Evolutionary conservation across 208 protist species (phyloP).

Genomic region (Acanthamoeba culbertsoni): DNA sequence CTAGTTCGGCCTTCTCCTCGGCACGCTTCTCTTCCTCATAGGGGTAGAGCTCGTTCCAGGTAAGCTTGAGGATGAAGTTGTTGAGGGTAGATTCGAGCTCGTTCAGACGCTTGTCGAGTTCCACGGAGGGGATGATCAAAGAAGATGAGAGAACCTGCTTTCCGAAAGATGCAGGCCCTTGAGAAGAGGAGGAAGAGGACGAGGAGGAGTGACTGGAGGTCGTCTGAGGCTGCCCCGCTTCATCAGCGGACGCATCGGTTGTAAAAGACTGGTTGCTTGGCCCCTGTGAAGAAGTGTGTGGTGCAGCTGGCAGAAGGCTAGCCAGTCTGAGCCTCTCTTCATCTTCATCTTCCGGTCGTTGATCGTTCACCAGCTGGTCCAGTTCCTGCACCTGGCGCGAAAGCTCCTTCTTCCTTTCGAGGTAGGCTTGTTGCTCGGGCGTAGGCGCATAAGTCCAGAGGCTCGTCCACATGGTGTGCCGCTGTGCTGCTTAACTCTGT

Average conservation of each 20-base stretch:
- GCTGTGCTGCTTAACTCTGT: neutral
- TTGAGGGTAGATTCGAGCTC: neutral
- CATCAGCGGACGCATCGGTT: too few relatives aligned
- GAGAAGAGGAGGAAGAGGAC: neutral
- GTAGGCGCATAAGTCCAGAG: neutral
- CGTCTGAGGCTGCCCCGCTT: too few relatives aligned
- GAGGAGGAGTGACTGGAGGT: neutral
- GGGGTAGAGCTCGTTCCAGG: neutral
- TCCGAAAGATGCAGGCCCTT: neutral
- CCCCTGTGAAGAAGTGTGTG: neutral
- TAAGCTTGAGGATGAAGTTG: neutral
- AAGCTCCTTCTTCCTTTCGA: neutral
- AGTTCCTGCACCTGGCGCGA: neutral
- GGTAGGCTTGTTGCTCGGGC: neutral
- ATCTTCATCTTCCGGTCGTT: neutral
- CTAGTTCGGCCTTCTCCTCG: neutral
- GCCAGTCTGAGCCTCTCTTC: neutral
- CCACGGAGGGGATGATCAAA: neutral
- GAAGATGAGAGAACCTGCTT: neutral
- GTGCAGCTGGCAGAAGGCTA: neutral
- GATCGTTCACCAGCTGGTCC: neutral
- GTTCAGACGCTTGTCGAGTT: neutral
- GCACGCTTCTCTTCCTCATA: neutral
- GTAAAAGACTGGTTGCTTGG: too few relatives aligned
- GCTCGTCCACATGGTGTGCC: slow-evolving; percentile 6